phyloP scores from a whole-genome alignment of 768 basidiomycete species.

The Holtermannia corniformis region DNA sequence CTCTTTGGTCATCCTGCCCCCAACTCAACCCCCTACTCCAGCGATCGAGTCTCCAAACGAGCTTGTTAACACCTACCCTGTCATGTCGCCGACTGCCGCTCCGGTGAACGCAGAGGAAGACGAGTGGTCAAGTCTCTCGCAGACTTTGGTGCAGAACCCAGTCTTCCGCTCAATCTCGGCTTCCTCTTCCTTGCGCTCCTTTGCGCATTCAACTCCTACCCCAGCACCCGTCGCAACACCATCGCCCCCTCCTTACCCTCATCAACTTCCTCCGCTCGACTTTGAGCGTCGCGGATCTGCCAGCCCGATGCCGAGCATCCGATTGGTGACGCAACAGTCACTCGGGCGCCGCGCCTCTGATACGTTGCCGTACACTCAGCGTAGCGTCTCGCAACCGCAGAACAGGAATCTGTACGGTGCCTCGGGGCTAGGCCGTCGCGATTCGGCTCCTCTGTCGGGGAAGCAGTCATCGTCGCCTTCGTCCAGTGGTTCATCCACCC shows the following conservation, averaged over 20 bases:
- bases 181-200: conserved; percentile 27
- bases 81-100: conserved; percentile 11
- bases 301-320: conserved; percentile 9
- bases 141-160: conserved; percentile 23
- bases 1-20: conserved; percentile 23
- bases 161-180: conserved; percentile 37
- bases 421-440: conserved; percentile 5
- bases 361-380: conserved; percentile 3
- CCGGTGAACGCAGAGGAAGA: conserved; percentile 8
- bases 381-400: conserved; percentile 7
- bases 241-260: not conserved
- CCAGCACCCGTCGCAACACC: not conserved
- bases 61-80: conserved; percentile 13
- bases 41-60: conserved; percentile 2
- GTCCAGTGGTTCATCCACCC: not conserved
- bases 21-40: conserved; percentile 29
- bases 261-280: conserved; percentile 22
- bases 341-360: conserved; percentile 15
- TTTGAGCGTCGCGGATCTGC: conserved; percentile 9
- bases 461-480: not conserved
- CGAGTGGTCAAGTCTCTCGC: conserved; percentile 24
- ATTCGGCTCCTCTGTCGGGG: conserved; percentile 5
- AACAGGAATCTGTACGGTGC: conserved; percentile 12
- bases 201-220: conserved; percentile 12
- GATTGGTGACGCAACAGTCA: conserved; percentile 15